Evolutionary conservation across 2,329 filamentous ascomycete species (phyloP).

Genomic region (Diaporthe citriasiana): DNA sequence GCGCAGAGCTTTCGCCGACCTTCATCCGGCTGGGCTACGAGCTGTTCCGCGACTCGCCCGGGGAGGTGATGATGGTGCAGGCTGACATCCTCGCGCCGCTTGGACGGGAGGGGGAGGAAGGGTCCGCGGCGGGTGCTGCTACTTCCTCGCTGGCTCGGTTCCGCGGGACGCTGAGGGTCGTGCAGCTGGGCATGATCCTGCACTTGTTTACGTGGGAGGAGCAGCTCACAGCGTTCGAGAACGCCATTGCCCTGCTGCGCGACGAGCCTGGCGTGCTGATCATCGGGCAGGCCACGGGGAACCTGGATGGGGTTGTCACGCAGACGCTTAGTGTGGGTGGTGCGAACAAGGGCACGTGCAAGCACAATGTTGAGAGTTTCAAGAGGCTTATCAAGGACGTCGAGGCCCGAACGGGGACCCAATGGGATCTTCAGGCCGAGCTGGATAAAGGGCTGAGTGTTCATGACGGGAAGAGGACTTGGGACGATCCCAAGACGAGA

Average conservation of each 20-base stretch:
- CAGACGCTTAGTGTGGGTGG: conserved; percentile 30
- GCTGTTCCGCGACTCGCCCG: conserved; percentile 53
- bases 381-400: conserved; percentile 43
- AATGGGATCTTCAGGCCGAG: conserved; percentile 46
- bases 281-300: conserved; percentile 49
- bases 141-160: conserved; percentile 46
- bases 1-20: conserved; percentile 52
- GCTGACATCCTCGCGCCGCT: conserved; percentile 55
- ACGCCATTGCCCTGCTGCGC: conserved; percentile 49
- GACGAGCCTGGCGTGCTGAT: conserved; percentile 50
- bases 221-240: conserved; percentile 49
- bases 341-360: conserved; percentile 46
- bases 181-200: conserved; percentile 56
- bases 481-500: conserved; percentile 46
- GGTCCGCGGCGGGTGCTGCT: too few relatives aligned
- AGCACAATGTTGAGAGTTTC: conserved; percentile 53
- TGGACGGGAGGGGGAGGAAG: conserved; percentile 44
- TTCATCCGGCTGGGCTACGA: conserved; percentile 58
- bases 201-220: conserved; percentile 56
- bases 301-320: conserved; percentile 38
- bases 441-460: conserved; percentile 46
- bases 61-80: conserved; percentile 44
- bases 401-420: conserved; percentile 42
- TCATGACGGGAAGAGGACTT: conserved; percentile 45
- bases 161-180: conserved; percentile 50